Evolutionary conservation across 1,139 yeast species (phyloP), one percentile per base, ranked within the genome.

Genomic region (Magnusiomyces tetraspermus): DNA sequence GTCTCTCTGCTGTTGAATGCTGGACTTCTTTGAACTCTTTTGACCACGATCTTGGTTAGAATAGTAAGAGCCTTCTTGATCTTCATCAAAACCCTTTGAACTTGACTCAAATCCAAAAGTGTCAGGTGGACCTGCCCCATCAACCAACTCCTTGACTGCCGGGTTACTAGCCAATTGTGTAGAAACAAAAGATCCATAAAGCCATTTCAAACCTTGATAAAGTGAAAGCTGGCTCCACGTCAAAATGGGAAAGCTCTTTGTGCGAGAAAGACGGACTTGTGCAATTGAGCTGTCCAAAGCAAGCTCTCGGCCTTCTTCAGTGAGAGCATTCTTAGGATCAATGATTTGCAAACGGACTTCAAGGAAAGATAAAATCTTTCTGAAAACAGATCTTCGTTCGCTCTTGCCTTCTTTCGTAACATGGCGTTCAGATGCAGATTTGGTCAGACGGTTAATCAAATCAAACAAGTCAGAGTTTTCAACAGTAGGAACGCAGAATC

Each of bases 151-250:
- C 26, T n/a, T 38, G 13, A 53, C 44, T 37, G 51, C 28, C 6
- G 73, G 73, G 63, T 78, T 82, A 53, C 74, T 72, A 28, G 77
- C 80, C 54, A 79, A 72, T 61, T 84, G 88, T 56, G 73, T 74
- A 59, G 81, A 85, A 19, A 83, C 74, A 1, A 87, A 87, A 42
- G 79, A 76, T 43, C 85, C 82, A 62, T 80, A 83, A n/a, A 82
- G 75, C 85, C 88, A 85, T 61, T 79, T 79, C 62, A 84, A 72
- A 58, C 78, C 81, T 53, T 81, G 76, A 52, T 83, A 70, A 55
- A 89, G 72, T 49, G 80, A 66, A 60, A 82, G 78, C 54, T 82
- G 76, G 58, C 71, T 77, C 94, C 94, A 85, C 30, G 83, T 74
- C 57, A 76, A 78, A 40, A 84, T 77, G n/a, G 80, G 75, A 51